Base-by-base conservation (phyloP, 257 asterid genomes). In the Paulownia fortunei region DNA sequence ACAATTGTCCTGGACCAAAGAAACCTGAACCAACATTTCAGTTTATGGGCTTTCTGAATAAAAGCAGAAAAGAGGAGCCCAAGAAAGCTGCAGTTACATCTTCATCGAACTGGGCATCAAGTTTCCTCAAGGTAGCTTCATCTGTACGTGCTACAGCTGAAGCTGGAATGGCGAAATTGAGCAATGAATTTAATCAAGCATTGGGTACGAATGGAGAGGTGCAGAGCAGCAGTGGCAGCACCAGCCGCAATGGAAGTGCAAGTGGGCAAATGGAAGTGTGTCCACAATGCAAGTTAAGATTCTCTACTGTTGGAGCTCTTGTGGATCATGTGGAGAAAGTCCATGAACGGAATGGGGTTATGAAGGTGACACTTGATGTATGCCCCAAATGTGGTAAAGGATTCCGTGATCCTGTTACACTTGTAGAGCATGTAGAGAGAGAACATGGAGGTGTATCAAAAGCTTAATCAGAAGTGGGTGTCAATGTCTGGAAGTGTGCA, bases 381-480 rank as follows among this genome's bases (percentile, higher is more conserved):
- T 96, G 99, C 81, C 99, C 99, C 16, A 96, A 89, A 80, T 96
- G 99, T 74, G 90, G 94, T 70, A 87, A 90, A 86, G 98, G 97
- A 42, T 93, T 92, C 42, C 93, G 95, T 0, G 97, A 90, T 80
- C 94, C 99, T 0, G 98, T 92, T 37, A 67, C 87, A 52, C 97
- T 96, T 23, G 98, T 96, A 13, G 97, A 93, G 84, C 99, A 96
- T 74, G 97, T 96, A 41, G 99, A 96, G 85, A 92, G 82, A 83
- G 98, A 90, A 16, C 99, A 93, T 71, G 83, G 89, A 65, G 98
- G 99, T 51, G 75, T 84, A 66, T 96, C 98, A 4, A 92, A 85
- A 81, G 93, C 91, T 52, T 77, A 84, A 80, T 73, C 13, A 36
- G 60, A 41, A 56, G 32, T 19, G 73, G 26, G 26, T 55, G 61